phyloP scores from a whole-genome alignment of 495 filamentous ascomycete genomes.

The Entonaema liquescens region DNA sequence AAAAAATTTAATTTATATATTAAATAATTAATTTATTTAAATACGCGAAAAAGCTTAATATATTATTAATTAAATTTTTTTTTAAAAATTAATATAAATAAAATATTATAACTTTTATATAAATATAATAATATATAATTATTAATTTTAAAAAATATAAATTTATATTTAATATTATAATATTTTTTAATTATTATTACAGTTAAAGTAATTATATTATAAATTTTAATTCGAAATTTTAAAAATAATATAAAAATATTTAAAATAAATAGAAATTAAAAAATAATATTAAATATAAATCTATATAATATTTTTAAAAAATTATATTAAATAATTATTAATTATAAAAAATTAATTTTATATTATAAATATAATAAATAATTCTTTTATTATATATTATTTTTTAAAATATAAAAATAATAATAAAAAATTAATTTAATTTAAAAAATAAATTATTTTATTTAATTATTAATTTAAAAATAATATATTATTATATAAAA shows the following conservation, averaged over 20 bases:
- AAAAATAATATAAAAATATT: too few relatives aligned
- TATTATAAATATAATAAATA: neutral
- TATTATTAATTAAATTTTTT: too few relatives aligned
- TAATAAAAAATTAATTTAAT: slow-evolving; percentile 6
- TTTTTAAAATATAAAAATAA: slow-evolving; percentile 4
- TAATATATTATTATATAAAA: neutral
- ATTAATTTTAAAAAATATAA: slow-evolving; percentile 2
- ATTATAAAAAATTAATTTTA: neutral
- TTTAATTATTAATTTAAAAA: too few relatives aligned
- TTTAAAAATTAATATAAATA: too few relatives aligned
- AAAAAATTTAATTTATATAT: neutral
- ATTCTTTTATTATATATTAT: neutral
- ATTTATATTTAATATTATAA: neutral
- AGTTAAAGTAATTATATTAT: too few relatives aligned
- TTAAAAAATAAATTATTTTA: neutral
- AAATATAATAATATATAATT: too few relatives aligned
- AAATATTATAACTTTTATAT: too few relatives aligned
- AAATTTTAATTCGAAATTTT: too few relatives aligned
- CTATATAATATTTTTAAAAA: slow-evolving; percentile 9
- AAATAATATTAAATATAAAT: neutral
- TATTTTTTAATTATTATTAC: neutral
- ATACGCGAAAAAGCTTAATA: too few relatives aligned
- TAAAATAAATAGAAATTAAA: too few relatives aligned
- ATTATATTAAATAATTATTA: neutral
- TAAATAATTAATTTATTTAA: slow-evolving; percentile 2